phyloP scores from a whole-genome alignment of 2,329 filamentous ascomycete species.

The Penicillium sclerotigenum region DNA sequence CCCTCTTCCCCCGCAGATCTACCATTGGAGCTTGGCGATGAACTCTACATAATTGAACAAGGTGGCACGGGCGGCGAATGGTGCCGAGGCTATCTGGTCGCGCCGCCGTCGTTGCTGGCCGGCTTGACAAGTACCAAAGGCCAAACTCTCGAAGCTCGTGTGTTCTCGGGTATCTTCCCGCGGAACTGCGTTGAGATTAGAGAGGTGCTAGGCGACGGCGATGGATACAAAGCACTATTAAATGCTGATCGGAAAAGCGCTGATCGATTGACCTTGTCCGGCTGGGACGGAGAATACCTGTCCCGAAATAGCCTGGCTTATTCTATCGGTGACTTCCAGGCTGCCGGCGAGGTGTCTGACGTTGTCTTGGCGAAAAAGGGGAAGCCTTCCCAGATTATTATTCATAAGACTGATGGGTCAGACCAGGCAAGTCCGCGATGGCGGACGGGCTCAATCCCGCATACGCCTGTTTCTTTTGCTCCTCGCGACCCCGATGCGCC shows the following conservation, averaged over 20 bases:
- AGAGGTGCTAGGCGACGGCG: slow-evolving; percentile 78
- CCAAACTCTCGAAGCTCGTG: slow-evolving; percentile 88
- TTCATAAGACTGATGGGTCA: slow-evolving; percentile 38
- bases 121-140: slow-evolving; percentile 88
- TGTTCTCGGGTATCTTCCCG: slow-evolving; percentile 98
- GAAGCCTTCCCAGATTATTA: slow-evolving; percentile 41
- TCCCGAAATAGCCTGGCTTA: slow-evolving; percentile 28
- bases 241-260: slow-evolving; percentile 37
- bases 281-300: slow-evolving; percentile 26
- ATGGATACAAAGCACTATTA: slow-evolving; percentile 38
- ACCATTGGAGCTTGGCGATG: slow-evolving; percentile 94
- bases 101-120: slow-evolving; percentile 86
- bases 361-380: slow-evolving; percentile 38
- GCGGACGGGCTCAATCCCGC: slow-evolving; percentile 32
- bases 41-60: slow-evolving; percentile 97
- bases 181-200: slow-evolving; percentile 91
- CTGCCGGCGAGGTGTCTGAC: slow-evolving; percentile 28
- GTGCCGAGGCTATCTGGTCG: slow-evolving; percentile 93
- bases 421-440: slow-evolving; percentile 30
- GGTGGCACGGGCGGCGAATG: slow-evolving; percentile 80
- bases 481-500: slow-evolving; percentile 59
- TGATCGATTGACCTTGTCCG: slow-evolving; percentile 31
- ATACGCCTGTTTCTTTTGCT: slow-evolving; percentile 34
- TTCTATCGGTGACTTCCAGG: slow-evolving; percentile 24
- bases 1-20: slow-evolving; percentile 84